Percentiles rank a stretch among this genome's conserved stretches.
Evolutionary conservation across 2,329 filamentous ascomycete species (phyloP).

Genomic region (Microcyclospora tardicrescens): DNA sequence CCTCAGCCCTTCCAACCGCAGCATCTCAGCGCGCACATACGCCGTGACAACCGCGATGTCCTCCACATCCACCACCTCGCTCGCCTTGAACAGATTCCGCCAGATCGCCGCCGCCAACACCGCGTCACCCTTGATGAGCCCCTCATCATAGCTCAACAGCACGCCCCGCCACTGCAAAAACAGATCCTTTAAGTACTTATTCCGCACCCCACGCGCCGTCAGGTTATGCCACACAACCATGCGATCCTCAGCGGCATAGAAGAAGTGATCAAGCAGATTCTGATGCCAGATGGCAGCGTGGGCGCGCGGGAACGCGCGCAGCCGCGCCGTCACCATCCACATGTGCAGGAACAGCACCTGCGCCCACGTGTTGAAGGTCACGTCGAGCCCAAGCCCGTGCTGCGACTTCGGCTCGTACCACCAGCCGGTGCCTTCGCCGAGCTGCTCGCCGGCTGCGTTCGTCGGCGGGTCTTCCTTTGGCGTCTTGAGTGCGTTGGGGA

Average conservation of each 20-base stretch:
- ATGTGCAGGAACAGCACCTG: constrained; percentile 95
- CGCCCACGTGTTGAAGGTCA: constrained; percentile 91
- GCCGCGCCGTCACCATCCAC: constrained; percentile 73
- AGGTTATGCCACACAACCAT: constrained; percentile 71
- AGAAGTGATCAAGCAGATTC: constrained; percentile 90
- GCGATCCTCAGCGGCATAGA: constrained; percentile 71
- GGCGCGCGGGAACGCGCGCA: constrained; percentile 63
- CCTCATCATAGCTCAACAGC: constrained; percentile 74
- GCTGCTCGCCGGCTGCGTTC: constrained; percentile 66
- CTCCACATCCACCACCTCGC: constrained; percentile 47
- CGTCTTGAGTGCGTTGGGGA: constrained; percentile 49
- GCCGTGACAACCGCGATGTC: constrained; percentile 49
- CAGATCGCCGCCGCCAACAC: constrained; percentile 73
- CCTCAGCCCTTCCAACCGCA: constrained; percentile 38
- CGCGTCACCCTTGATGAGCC: constrained; percentile 61
- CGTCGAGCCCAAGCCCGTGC: constrained; percentile 51
- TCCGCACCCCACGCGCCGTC: constrained; percentile 40
- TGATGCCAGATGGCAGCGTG: constrained; percentile 68
- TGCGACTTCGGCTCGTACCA: constrained; percentile 53
- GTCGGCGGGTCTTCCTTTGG: constrained; percentile 55
- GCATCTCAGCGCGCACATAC: constrained; percentile 48
- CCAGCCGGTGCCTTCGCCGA: constrained; percentile 60
- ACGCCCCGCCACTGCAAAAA: constrained; percentile 88
- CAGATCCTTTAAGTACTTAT: constrained; percentile 65
- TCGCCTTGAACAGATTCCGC: constrained; percentile 81